Conservation (phyloP, 1,139 yeast genomes). For the Hyphopichia pseudoburtonii region DNA sequence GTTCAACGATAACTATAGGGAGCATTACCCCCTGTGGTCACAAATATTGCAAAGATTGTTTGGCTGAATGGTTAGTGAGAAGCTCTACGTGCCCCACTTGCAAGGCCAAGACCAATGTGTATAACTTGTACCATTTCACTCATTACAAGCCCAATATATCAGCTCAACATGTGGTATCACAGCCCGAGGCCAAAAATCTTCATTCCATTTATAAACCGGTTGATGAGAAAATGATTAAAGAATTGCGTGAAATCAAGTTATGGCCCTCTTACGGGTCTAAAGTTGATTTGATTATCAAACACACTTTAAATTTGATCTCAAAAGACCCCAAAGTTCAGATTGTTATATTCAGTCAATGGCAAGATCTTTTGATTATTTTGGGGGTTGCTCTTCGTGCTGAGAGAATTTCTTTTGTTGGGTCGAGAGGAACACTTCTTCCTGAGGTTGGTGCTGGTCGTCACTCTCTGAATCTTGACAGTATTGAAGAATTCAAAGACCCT, state of each 20-base stretch:
- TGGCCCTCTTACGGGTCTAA: constrained; percentile 72
- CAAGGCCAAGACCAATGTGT: constrained; percentile 44
- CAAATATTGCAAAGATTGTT: constrained; percentile 77
- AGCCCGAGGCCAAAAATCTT: constrained; percentile 20
- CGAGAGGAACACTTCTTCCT: constrained; percentile 37
- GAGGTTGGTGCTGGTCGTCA: constrained; percentile 32
- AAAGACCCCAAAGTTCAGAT: constrained; percentile 71
- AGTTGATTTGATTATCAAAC: constrained; percentile 77
- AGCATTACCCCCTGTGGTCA: constrained; percentile 88
- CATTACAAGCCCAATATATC: constrained; percentile 48
- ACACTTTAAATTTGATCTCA: constrained; percentile 59
- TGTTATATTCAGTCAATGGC: constrained; percentile 87
- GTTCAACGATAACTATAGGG: constrained; percentile 66
- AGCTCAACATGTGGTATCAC: constrained; percentile 35
- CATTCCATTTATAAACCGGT: constrained; percentile 51
- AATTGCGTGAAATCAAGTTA: constrained; percentile 46
- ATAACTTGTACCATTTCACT: constrained; percentile 61
- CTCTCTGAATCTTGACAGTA: constrained; percentile 38
- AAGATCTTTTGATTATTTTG: constrained; percentile 65
- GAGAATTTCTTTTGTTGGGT: constrained; percentile 51
- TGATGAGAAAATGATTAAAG: constrained; percentile 36
- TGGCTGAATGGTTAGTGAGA: constrained; percentile 64
- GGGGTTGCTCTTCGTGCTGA: constrained; percentile 66
- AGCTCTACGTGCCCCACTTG: constrained; percentile 77
- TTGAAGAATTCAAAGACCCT: constrained; percentile 65